A percentile compares a stretch with the other conserved stretches of the same genome.
Evolutionary conservation across 352 stramenopile genomes (phyloP).

Genomic region (Blastocystis sp.): DNA sequence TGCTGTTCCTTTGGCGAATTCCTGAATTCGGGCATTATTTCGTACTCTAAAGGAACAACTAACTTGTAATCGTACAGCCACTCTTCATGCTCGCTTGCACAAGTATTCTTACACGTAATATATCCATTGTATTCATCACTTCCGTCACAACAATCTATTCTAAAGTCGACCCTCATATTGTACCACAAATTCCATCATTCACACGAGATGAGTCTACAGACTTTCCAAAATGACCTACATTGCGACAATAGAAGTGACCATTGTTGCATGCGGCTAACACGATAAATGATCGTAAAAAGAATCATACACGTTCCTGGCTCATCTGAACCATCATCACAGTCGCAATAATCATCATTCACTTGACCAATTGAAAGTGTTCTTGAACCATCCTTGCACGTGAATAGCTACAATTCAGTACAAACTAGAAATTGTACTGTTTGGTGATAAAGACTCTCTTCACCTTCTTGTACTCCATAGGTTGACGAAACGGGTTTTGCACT

Average conservation of each 20-base stretch:
- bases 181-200: constrained; percentile 73
- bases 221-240: constrained; percentile 72
- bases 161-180: constrained; percentile 60
- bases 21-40: not conserved
- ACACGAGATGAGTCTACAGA: constrained; percentile 71
- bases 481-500: not conserved
- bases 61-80: constrained; percentile 65
- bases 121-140: constrained; percentile 73
- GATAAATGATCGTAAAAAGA: not conserved
- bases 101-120: constrained; percentile 69
- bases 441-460: not conserved
- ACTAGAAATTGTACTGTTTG: not conserved
- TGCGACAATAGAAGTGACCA: constrained; percentile 73
- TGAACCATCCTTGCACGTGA: constrained; percentile 72
- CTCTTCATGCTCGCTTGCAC: constrained; percentile 69
- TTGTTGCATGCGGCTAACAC: constrained; percentile 70
- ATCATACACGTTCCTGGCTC: constrained; percentile 73
- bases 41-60: not conserved
- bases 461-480: not conserved
- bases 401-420: constrained; percentile 64
- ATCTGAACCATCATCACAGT: constrained; percentile 80
- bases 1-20: constrained; percentile 5
- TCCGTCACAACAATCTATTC: constrained; percentile 76
- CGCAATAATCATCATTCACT: constrained; percentile 87
- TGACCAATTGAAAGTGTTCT: constrained; percentile 69